Evolutionary conservation across 306 rosid species (phyloP).

Genomic region (Fragaria vesca): DNA sequence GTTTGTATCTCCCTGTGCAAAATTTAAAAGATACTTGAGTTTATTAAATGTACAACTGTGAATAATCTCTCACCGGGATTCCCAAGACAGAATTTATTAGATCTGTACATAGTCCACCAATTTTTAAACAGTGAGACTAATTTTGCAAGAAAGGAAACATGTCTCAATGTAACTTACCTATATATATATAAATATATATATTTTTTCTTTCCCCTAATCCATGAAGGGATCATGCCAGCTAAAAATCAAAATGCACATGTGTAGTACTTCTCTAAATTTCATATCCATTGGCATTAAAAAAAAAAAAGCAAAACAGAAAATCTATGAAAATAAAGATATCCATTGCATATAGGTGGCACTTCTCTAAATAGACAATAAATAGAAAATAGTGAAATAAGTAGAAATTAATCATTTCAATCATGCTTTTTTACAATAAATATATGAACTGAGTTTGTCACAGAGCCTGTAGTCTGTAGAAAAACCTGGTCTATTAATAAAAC

Average conservation of each 20-base stretch:
- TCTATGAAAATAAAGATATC: neutral
- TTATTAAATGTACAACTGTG: neutral
- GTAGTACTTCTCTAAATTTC: neutral
- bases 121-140: neutral
- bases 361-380: neutral
- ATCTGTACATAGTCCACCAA: neutral
- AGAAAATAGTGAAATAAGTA: neutral
- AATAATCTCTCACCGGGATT: slow-evolving; percentile 8
- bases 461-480: neutral
- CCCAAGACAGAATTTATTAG: neutral
- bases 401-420: neutral
- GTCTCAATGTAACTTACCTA: neutral
- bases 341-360: neutral
- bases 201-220: neutral
- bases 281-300: neutral
- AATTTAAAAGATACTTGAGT: slow-evolving; percentile 17
- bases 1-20: slow-evolving; percentile 34
- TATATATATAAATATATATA: too few relatives aligned
- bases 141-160: neutral
- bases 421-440: neutral
- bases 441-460: neutral
- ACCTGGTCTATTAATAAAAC: neutral
- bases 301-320: neutral
- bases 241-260: neutral
- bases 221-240: neutral